A percentile compares a stretch with the other conserved stretches of the same genome.
phyloP scores from a whole-genome alignment of 768 basidiomycete genomes.

The Serpula lacrymans region DNA sequence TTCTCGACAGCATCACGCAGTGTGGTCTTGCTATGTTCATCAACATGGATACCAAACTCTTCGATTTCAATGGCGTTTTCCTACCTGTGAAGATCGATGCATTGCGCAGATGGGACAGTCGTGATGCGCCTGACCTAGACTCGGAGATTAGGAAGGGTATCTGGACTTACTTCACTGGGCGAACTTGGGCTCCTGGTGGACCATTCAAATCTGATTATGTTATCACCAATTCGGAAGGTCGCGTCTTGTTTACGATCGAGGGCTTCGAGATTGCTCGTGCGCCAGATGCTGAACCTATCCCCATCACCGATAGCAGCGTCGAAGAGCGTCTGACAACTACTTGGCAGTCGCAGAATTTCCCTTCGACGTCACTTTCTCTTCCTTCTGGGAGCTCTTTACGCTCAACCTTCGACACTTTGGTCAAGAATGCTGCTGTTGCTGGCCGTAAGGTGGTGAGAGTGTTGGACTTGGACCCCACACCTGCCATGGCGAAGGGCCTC shows the following conservation, averaged over 20 bases:
- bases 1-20: slow-evolving; percentile 30
- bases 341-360: slow-evolving; percentile 30
- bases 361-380: slow-evolving; percentile 14
- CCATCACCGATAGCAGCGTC: slow-evolving; percentile 20
- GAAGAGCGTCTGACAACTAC: slow-evolving; percentile 27
- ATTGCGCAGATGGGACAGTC: slow-evolving; percentile 27
- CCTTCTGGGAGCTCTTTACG: neutral
- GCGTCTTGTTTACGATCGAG: slow-evolving; percentile 29
- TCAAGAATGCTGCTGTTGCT: slow-evolving; percentile 11
- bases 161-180: slow-evolving; percentile 25
- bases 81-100: slow-evolving; percentile 29
- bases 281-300: slow-evolving; percentile 22
- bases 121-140: slow-evolving; percentile 19
- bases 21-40: slow-evolving; percentile 27
- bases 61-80: slow-evolving; percentile 29
- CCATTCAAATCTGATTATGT: slow-evolving; percentile 21
- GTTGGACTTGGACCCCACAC: slow-evolving; percentile 19
- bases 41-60: slow-evolving; percentile 21
- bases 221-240: slow-evolving; percentile 25
- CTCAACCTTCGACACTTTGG: slow-evolving; percentile 15
- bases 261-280: slow-evolving; percentile 32
- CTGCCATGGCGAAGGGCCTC: slow-evolving; percentile 14
- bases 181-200: slow-evolving; percentile 20
- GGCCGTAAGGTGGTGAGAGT: slow-evolving; percentile 21
- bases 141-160: slow-evolving; percentile 24